Conservation (phyloP, 192 early-diverging fungal genomes). For the Glomus cerebriforme region DNA sequence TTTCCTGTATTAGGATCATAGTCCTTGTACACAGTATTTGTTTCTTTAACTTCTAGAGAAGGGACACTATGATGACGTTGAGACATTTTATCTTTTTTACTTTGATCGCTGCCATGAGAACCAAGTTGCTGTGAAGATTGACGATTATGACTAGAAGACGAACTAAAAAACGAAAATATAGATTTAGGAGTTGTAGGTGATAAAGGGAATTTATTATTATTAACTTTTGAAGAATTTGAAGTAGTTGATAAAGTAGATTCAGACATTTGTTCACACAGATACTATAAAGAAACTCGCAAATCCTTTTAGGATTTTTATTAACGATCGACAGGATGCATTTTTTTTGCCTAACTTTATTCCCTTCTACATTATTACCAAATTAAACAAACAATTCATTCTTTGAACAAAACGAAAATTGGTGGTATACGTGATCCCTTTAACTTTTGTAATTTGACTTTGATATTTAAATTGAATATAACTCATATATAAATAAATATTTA, state of each 20-base stretch:
- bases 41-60: constrained; percentile 70
- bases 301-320: too few species aligned
- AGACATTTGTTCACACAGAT: background rate
- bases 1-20: constrained; percentile 84
- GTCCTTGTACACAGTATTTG: constrained; percentile 77
- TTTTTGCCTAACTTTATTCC: too few species aligned
- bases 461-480: too few species aligned
- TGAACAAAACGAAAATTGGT: too few species aligned
- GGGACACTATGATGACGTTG: background rate
- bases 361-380: too few species aligned
- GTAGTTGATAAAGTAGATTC: background rate
- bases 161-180: background rate
- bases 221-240: background rate
- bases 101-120: background rate
- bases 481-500: too few species aligned
- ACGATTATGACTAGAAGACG: background rate
- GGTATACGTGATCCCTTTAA: too few species aligned
- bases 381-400: too few species aligned
- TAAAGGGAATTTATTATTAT: background rate
- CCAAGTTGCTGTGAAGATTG: background rate
- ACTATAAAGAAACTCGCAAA: too few species aligned
- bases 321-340: too few species aligned
- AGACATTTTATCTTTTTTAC: background rate
- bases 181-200: background rate
- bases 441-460: too few species aligned